Percentiles rank a stretch among this genome's conserved stretches.
Evolutionary conservation across 495 filamentous ascomycete genomes (phyloP).

Genomic region (Friedmanniomyces simplex): DNA sequence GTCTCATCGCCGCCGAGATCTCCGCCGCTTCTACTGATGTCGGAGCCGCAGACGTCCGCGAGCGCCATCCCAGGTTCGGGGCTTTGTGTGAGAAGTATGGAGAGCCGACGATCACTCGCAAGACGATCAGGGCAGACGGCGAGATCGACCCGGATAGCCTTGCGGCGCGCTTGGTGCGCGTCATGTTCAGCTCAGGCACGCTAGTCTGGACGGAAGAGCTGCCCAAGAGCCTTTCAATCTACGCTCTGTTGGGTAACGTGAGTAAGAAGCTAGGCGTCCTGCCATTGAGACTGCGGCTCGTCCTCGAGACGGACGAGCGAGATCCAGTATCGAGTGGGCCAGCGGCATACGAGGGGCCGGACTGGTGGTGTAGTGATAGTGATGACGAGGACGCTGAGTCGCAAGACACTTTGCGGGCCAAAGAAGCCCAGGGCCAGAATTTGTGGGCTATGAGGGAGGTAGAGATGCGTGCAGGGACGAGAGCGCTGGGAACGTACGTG

Average conservation of each 20-base stretch:
- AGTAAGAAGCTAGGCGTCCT: slow-evolving; percentile 56
- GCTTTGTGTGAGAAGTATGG: slow-evolving; percentile 67
- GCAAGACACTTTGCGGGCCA: slow-evolving; percentile 25
- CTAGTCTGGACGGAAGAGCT: slow-evolving; percentile 41
- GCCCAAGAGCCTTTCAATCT: slow-evolving; percentile 68
- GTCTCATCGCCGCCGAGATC: slow-evolving; percentile 63
- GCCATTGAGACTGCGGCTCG: slow-evolving; percentile 53
- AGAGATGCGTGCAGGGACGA: slow-evolving; percentile 69
- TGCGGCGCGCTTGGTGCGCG: slow-evolving; percentile 58
- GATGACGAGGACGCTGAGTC: slow-evolving; percentile 46
- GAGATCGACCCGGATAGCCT: slow-evolving; percentile 55
- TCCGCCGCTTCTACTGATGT: slow-evolving; percentile 45
- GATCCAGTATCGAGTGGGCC: slow-evolving; percentile 54
- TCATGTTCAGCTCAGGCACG: slow-evolving; percentile 45
- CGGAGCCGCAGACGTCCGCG: slow-evolving; percentile 41
- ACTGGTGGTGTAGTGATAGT: slow-evolving; percentile 43
- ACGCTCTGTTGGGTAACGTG: slow-evolving; percentile 66
- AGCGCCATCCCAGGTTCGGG: slow-evolving; percentile 55
- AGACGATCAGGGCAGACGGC: neutral
- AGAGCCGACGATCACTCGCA: slow-evolving; percentile 46
- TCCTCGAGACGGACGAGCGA: slow-evolving; percentile 78
- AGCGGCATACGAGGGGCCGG: slow-evolving; percentile 29
- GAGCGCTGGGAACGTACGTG: slow-evolving; percentile 71
- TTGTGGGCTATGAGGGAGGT: slow-evolving; percentile 61
- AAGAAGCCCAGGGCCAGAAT: slow-evolving; percentile 30